Evolutionary conservation across 2,329 filamentous ascomycete genomes (phyloP), one percentile per base, ranked within the genome.

Genomic region (Paramyrothecium roridum): DNA sequence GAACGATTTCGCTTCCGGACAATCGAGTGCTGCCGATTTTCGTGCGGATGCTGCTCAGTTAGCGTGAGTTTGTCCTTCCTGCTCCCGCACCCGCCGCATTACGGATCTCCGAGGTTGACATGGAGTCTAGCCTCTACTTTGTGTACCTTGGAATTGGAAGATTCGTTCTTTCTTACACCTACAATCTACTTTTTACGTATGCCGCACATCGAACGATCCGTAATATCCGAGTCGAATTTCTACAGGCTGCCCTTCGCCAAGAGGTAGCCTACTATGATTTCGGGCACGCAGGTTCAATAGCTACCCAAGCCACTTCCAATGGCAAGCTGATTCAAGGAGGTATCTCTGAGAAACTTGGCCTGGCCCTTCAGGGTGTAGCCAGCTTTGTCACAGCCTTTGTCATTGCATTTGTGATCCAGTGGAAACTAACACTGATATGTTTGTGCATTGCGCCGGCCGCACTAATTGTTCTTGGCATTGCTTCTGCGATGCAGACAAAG

Each of bases 201-300:
- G 70, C 76, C 3, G 77, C 78, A 4, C 75, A 76, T 48, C 69
- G 76, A 12, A 76, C 76, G 0, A 78, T 76, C 3, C 73, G 76
- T 48, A 73, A 67, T 48, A 60, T 73, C 21, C 68, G 80, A 8
- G 70, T 75, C 45, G 69, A 70, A 30, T 82, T 80, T 57, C 68
- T 83, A 12, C 70, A 75, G 45, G 67, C 73, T 20, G 70, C 77
- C 1, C 68, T 83, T 10, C 66, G 75, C 10, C 75, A 80, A 57
- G 75, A 78, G 46, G 69, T 80, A n/a, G 70, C 70, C 55, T 75
- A 73, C 60, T 79, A 77, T 54, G 77, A 80, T 58, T 60, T 56
- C 23, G 62, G 63, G 46, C 52, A 57, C 8, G 66, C 66, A 40
- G 75, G 74, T 3, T 74, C 73, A 40, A 65, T 71, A 22, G 57